A percentile compares a stretch with the other conserved stretches of the same genome.
phyloP scores from a whole-genome alignment of 2,329 filamentous ascomycete species.

The Fusarium buxicola region DNA sequence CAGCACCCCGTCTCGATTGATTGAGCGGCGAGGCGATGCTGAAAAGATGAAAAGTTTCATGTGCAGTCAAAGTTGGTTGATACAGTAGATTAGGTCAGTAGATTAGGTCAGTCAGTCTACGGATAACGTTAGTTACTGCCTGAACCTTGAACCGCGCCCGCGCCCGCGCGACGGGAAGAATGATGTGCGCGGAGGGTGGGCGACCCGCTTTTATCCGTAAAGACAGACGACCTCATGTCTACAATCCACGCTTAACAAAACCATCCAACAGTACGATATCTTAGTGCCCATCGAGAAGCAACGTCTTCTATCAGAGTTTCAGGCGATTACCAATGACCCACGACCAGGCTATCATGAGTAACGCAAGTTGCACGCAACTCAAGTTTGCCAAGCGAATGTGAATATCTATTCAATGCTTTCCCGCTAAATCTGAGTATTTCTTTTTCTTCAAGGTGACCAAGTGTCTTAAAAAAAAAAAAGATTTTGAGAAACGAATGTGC shows the following conservation, averaged over 20 bases:
- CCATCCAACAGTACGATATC: too few species aligned
- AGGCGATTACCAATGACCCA: too few species aligned
- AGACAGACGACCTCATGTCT: not conserved
- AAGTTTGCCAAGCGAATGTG: not conserved
- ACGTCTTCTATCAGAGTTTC: too few species aligned
- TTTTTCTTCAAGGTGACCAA: not conserved
- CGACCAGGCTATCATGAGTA: too few species aligned
- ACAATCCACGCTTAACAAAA: not conserved
- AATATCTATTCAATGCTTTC: not conserved
- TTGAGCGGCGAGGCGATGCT: not conserved
- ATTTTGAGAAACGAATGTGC: constrained; percentile 6
- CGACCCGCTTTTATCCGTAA: constrained; percentile 29
- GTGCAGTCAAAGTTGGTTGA: too few species aligned
- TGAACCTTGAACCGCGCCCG: constrained; percentile 7
- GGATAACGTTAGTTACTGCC: too few species aligned
- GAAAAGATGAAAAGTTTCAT: too few species aligned
- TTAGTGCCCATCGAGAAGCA: too few species aligned
- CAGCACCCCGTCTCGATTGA: not conserved
- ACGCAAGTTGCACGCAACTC: too few species aligned
- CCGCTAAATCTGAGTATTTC: not conserved
- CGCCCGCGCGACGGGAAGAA: constrained; percentile 11
- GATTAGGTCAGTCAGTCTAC: not conserved
- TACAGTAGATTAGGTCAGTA: too few species aligned
- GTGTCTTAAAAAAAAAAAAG: not conserved
- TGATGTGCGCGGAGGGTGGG: not conserved